A percentile compares a stretch with the other conserved stretches of the same genome.
phyloP scores from a whole-genome alignment of 805 yeast species.

The Ogataea ganodermae region DNA sequence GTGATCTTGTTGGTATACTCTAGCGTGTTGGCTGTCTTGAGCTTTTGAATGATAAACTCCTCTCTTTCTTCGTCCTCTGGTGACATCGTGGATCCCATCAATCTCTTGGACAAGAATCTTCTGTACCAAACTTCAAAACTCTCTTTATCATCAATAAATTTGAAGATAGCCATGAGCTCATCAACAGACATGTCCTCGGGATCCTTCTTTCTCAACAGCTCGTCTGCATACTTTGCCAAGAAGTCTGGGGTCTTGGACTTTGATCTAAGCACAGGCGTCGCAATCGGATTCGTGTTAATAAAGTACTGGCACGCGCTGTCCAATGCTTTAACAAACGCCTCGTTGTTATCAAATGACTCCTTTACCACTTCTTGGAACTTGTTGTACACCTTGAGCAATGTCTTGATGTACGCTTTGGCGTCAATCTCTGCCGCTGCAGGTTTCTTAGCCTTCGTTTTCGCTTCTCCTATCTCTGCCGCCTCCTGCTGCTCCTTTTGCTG shows the following conservation, averaged over 20 bases:
- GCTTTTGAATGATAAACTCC: slow-evolving; percentile 77
- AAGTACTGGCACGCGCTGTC: slow-evolving; percentile 86
- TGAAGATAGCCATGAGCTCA: slow-evolving; percentile 84
- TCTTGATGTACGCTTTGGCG: slow-evolving; percentile 79
- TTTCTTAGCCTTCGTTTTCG: slow-evolving; percentile 31
- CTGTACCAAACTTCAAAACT: slow-evolving; percentile 93
- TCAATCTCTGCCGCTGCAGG: slow-evolving; percentile 44
- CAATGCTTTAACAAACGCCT: slow-evolving; percentile 80
- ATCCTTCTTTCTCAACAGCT: slow-evolving; percentile 72
- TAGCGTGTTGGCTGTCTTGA: slow-evolving; percentile 85
- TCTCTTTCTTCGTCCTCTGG: slow-evolving; percentile 86
- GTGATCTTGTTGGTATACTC: slow-evolving; percentile 94
- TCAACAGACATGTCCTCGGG: slow-evolving; percentile 75
- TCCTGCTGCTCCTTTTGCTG: slow-evolving; percentile 29
- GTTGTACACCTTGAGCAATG: slow-evolving; percentile 68
- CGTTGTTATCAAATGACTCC: slow-evolving; percentile 68
- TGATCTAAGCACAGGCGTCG: slow-evolving; percentile 61
- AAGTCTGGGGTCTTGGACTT: slow-evolving; percentile 87
- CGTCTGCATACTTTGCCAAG: slow-evolving; percentile 86
- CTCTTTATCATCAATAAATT: slow-evolving; percentile 90
- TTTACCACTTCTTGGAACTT: slow-evolving; percentile 67
- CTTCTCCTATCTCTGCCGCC: slow-evolving; percentile 18
- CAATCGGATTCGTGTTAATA: slow-evolving; percentile 80
- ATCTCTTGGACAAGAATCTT: slow-evolving; percentile 82
- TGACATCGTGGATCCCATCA: slow-evolving; percentile 72